Conservation (phyloP, 1,284 basidiomycete genomes). For the Fomitopsis betulina region DNA sequence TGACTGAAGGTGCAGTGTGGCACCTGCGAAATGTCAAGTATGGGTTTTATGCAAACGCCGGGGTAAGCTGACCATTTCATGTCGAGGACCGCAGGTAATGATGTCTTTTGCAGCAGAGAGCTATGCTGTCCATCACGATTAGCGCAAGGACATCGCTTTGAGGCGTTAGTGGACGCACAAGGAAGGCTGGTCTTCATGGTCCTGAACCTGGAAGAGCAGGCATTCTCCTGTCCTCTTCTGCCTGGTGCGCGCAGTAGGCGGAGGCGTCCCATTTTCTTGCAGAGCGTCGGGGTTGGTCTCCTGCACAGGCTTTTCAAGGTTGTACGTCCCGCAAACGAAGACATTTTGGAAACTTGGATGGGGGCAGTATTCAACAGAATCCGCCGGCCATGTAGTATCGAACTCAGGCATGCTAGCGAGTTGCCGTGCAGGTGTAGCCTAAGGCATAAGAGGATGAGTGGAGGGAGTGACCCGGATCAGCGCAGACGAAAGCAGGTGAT, state of each 20-base stretch:
- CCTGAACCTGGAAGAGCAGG: conserved; percentile 53
- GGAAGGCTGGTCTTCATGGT: conserved; percentile 16
- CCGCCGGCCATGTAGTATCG: conserved; percentile 84
- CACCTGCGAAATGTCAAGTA: conserved; percentile 41
- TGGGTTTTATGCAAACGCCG: neutral
- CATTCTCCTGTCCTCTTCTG: conserved; percentile 61
- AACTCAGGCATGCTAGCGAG: conserved; percentile 26
- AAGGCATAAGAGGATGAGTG: too few species aligned
- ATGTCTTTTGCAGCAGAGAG: conserved; percentile 60
- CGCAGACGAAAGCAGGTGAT: neutral
- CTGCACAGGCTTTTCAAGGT: conserved; percentile 46
- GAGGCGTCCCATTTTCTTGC: conserved; percentile 5
- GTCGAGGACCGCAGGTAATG: conserved; percentile 83
- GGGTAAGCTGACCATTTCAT: conserved; percentile 77
- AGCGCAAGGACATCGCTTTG: neutral
- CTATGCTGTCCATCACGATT: conserved; percentile 34
- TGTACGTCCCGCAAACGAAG: conserved; percentile 90
- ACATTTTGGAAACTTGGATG: conserved; percentile 50
- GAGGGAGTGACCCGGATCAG: neutral
- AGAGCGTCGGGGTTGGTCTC: conserved; percentile 6
- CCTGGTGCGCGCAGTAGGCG: conserved; percentile 7
- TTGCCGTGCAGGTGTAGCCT: too few species aligned
- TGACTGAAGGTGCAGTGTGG: conserved; percentile 37
- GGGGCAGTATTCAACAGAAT: conserved; percentile 88
- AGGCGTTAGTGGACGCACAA: conserved; percentile 11